These are phyloP conservation scores for Brassica juncea DNA, from an alignment of 345 rosid genomes.

Conservation along the genomic window DNA sequence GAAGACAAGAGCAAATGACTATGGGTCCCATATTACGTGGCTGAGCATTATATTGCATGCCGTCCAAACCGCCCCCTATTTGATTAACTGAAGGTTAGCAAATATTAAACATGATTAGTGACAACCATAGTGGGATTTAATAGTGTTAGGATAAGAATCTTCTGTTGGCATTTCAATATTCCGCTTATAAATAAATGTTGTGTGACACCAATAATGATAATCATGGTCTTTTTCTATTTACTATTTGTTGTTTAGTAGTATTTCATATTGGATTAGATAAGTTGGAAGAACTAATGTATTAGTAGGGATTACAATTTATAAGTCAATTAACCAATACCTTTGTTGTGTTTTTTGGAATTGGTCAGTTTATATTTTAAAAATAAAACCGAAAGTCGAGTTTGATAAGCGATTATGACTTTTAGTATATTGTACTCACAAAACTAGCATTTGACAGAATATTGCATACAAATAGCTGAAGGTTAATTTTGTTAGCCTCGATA, in stretches of 20 bases:
- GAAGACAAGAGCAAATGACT: neutral
- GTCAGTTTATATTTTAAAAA: neutral
- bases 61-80: slow-evolving; percentile 38
- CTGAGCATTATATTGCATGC: slow-evolving; percentile 30
- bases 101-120: slow-evolving; percentile 11
- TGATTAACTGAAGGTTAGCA: slow-evolving; percentile 15
- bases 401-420: neutral
- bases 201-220: slow-evolving; percentile 35
- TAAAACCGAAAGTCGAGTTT: neutral
- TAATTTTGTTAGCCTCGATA: neutral
- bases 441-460: neutral
- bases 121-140: slow-evolving; percentile 29
- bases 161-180: slow-evolving; percentile 19
- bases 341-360: neutral
- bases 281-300: neutral
- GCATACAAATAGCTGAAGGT: neutral
- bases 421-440: neutral
- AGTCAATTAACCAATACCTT: neutral
- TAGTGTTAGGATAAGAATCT: slow-evolving; percentile 35
- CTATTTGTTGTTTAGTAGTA: neutral
- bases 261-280: slow-evolving; percentile 29
- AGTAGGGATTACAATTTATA: neutral
- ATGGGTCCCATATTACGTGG: slow-evolving; percentile 21
- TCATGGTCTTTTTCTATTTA: neutral
- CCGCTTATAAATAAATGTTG: neutral